These are phyloP conservation scores for Ustilago cynodontis DNA, from an alignment of 1,284 basidiomycete genomes.

Conservation along the genomic window DNA sequence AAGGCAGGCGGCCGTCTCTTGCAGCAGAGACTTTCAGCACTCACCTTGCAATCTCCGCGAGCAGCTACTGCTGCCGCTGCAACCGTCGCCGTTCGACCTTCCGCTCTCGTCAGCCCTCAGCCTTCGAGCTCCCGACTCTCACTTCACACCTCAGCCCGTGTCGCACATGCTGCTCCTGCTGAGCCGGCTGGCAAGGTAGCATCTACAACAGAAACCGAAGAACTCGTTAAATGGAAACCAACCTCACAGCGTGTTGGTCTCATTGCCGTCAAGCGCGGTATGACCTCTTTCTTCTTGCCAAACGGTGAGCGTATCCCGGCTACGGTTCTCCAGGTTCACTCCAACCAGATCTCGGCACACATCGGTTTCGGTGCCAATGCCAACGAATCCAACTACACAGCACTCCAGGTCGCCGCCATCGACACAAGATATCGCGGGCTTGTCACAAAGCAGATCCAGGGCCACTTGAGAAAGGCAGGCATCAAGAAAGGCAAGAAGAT, in stretches of 20 bases:
- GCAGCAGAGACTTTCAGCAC: conserved; percentile 32
- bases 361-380: conserved; percentile 38
- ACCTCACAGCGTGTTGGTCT: conserved; percentile 85
- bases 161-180: conserved; percentile 29
- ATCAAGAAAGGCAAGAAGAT: conserved; percentile 84
- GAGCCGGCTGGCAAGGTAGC: conserved; percentile 9
- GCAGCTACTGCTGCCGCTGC: conserved; percentile 19
- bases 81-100: conserved; percentile 6
- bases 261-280: conserved; percentile 93
- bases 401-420: conserved; percentile 72
- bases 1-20: conserved; percentile 36
- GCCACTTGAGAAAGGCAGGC: conserved; percentile 86
- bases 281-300: conserved; percentile 93
- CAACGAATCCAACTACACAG: conserved; percentile 45
- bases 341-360: conserved; percentile 57
- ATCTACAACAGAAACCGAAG: conserved; percentile 10
- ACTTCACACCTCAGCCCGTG: conserved; percentile 31
- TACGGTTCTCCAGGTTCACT: conserved; percentile 88
- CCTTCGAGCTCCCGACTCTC: conserved; percentile 9
- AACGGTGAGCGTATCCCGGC: conserved; percentile 88
- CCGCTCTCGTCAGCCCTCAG: conserved; percentile 6
- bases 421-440: conserved; percentile 72
- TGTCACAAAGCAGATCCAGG: conserved; percentile 87
- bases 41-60: conserved; percentile 29
- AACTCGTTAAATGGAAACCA: conserved; percentile 78